Conservation (phyloP, 768 basidiomycete species). For the Lactarius sp. region DNA sequence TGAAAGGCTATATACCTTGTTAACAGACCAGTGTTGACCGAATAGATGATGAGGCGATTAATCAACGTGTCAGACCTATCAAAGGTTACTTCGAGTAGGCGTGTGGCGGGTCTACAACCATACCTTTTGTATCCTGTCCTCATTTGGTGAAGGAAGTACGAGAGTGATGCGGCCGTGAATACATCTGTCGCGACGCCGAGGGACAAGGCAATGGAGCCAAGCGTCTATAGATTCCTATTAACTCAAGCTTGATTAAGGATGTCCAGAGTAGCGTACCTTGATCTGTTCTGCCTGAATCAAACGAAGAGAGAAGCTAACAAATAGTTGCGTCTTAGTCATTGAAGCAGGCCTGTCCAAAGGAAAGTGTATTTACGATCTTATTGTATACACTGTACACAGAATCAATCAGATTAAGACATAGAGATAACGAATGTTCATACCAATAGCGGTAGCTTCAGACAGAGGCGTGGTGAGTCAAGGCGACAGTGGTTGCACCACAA, state of each 20-base stretch:
- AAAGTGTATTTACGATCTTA: conserved; percentile 37
- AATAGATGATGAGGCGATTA: conserved; percentile 51
- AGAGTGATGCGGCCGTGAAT: conserved; percentile 46
- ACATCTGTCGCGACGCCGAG: conserved; percentile 49
- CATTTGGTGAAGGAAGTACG: conserved; percentile 50
- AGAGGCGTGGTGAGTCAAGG: background rate
- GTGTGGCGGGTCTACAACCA: conserved; percentile 10
- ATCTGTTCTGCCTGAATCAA: conserved; percentile 42
- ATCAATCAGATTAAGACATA: background rate
- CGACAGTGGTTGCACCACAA: background rate
- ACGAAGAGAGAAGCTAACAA: conserved; percentile 37
- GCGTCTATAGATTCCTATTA: conserved; percentile 31
- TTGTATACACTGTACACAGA: conserved; percentile 36
- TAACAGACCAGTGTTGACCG: conserved; percentile 56
- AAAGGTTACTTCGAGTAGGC: background rate
- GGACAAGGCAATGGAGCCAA: conserved; percentile 47
- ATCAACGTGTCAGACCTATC: conserved; percentile 55
- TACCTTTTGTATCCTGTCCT: conserved; percentile 46
- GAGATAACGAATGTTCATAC: background rate
- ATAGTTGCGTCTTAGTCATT: background rate
- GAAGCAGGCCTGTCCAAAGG: background rate
- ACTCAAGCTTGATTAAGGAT: background rate
- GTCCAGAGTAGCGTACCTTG: conserved; percentile 37
- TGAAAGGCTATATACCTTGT: conserved; percentile 43
- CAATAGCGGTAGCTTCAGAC: conserved; percentile 5